Evolutionary conservation across 1,284 basidiomycete species (phyloP), one percentile per base, ranked within the genome.

Genomic region (Calocybe gambosa): DNA sequence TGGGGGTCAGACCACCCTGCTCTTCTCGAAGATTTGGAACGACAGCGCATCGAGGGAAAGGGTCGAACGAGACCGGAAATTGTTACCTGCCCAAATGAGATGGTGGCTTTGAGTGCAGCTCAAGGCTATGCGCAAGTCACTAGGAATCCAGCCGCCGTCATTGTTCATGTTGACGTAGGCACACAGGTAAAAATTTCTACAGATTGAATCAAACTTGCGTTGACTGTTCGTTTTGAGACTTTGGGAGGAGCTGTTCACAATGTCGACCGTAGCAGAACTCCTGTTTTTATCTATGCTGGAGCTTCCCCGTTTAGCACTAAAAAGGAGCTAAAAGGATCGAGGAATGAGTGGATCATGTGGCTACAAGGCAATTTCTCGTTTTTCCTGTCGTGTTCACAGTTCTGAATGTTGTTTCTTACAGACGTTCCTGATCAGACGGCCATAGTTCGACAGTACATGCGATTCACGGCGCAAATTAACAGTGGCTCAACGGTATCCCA

Each of bases 281-380:
- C 84, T 3, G 73, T 85, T 9, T 59, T 87, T 46, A 85, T 87
- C 29, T 87, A 82, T 54, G 80, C 84, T 3, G 83, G 83, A 1
- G 77, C 81, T 1, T 75, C 82, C 0, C 79, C 84, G 0, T 79
- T 78, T 54, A 76, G 75, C 29, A 62, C 62, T 15, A 62, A 77
- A 37, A 71, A 71, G 1, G 80, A 84, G 50, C 63, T 78, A 33
- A 75, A 69, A 48, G 85, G 84, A 0, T 71, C 71, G 0, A 70
- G 83, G 59, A 87, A 85, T 55, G 85, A 86, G 58, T 86, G 78
- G 73, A 83, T 84, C 35, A 80, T 83, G 70, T 83, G 80, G 75
- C 51, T 78, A 4, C 83, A 86, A 69, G 82, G 82, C 78, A 47
- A 25, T 52, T 41, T 33, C 9, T 6, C 5, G 19, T 35, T n/a